Conservation (phyloP, 1,284 basidiomycete genomes). For the Erythrobasidium hasegawianum region DNA sequence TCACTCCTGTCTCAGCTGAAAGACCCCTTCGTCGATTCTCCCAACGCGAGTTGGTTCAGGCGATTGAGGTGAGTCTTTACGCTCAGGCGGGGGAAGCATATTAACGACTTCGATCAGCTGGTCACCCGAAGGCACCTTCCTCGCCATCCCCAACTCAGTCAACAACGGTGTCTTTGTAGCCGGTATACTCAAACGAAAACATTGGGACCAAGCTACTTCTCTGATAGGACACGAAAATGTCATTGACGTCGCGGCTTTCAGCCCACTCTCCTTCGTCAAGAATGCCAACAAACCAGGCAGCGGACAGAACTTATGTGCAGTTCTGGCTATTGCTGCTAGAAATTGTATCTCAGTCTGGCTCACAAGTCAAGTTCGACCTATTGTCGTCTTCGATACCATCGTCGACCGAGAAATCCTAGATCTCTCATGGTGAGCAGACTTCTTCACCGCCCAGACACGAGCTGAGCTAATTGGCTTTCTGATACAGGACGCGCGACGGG, state of each 20-base stretch:
- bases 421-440: slow-evolving; percentile 70
- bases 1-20: slow-evolving; percentile 72
- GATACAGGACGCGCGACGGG: slow-evolving; percentile 91
- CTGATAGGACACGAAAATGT: slow-evolving; percentile 97
- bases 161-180: slow-evolving; percentile 98
- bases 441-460: background rate
- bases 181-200: slow-evolving; percentile 82
- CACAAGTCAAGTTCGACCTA: slow-evolving; percentile 79
- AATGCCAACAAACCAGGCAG: slow-evolving; percentile 62
- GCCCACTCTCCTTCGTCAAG: slow-evolving; percentile 86
- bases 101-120: slow-evolving; percentile 59
- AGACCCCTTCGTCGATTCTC: slow-evolving; percentile 88
- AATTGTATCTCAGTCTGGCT: slow-evolving; percentile 74
- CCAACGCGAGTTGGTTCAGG: slow-evolving; percentile 91
- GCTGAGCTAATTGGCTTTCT: background rate
- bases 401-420: slow-evolving; percentile 95
- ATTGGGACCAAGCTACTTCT: slow-evolving; percentile 53
- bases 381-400: slow-evolving; percentile 87
- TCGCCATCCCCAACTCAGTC: slow-evolving; percentile 94
- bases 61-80: slow-evolving; percentile 65
- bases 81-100: background rate
- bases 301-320: slow-evolving; percentile 70
- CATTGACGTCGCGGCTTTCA: slow-evolving; percentile 90
- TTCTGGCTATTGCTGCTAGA: slow-evolving; percentile 86
- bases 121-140: slow-evolving; percentile 98